Percentiles rank a stretch among this genome's conserved stretches.
Evolutionary conservation across 2,329 filamentous ascomycete species (phyloP).

Genomic region (Sarocladiaceae sp.): DNA sequence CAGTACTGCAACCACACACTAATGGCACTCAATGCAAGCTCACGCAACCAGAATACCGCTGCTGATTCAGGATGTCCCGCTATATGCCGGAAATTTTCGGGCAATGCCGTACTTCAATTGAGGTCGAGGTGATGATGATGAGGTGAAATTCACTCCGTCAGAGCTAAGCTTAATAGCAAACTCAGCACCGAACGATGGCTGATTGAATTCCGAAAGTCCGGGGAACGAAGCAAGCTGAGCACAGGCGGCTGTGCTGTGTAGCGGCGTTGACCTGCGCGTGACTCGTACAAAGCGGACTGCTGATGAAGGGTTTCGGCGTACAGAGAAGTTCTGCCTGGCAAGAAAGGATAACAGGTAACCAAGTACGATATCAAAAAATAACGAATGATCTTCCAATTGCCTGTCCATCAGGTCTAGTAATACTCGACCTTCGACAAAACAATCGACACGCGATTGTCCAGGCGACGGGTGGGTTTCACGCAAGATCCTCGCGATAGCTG

Average conservation of each 20-base stretch:
- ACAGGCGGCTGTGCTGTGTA: not conserved
- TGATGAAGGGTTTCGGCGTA: not conserved
- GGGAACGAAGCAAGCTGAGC: not conserved
- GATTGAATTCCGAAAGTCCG: not conserved
- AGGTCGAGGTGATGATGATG: not conserved
- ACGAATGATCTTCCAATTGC: not conserved
- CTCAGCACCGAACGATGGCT: too few relatives aligned
- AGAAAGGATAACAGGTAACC: too few relatives aligned
- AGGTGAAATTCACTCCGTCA: too few relatives aligned
- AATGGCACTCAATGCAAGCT: not conserved
- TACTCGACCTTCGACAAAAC: constrained; percentile 5
- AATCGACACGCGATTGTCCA: not conserved
- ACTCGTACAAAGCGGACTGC: not conserved
- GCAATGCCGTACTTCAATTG: not conserved
- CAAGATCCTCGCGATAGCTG: not conserved
- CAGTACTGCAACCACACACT: not conserved
- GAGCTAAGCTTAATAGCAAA: too few relatives aligned
- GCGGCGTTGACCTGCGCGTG: not conserved
- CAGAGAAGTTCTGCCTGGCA: too few relatives aligned
- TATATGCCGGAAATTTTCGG: not conserved
- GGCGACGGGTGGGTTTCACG: constrained; percentile 3
- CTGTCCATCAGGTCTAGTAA: not conserved
- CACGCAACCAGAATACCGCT: not conserved
- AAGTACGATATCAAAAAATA: not conserved
- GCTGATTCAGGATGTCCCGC: constrained; percentile 5